A percentile compares a stretch with the other conserved stretches of the same genome.
Evolutionary conservation across 169 alveolate species (phyloP).

Genomic region (Eimeria necatrix): DNA sequence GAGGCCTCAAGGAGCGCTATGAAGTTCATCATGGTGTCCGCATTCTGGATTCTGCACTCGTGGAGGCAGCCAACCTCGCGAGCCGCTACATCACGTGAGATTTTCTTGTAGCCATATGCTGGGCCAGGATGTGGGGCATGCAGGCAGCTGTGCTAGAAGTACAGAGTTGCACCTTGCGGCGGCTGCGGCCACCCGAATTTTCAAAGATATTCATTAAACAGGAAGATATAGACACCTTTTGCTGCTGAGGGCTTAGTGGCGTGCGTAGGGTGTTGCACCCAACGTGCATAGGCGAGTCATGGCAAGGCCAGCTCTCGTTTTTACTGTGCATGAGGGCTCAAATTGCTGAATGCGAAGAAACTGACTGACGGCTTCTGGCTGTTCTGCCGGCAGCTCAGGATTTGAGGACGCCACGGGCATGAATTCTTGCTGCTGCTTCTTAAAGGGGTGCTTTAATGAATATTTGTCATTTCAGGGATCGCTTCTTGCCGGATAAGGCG

Average conservation of each 20-base stretch:
- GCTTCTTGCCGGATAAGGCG: conserved; percentile 92
- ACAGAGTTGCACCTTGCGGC: too few species aligned
- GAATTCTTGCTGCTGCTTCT: neutral
- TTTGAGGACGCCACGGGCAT: neutral
- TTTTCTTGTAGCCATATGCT: too few species aligned
- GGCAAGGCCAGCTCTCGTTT: neutral
- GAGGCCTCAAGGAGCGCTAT: conserved; percentile 92
- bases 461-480: conserved; percentile 82
- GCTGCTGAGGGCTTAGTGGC: neutral
- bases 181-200: conserved; percentile 79
- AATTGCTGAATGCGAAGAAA: neutral
- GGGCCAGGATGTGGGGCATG: too few species aligned
- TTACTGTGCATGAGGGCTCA: neutral
- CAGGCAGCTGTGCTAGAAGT: too few species aligned
- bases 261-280: too few species aligned
- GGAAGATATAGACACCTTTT: too few species aligned
- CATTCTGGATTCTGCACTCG: conserved; percentile 91
- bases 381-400: neutral
- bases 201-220: too few species aligned
- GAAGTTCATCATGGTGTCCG: conserved; percentile 95
- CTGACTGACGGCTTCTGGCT: neutral
- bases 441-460: too few species aligned
- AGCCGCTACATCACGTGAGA: conserved; percentile 74
- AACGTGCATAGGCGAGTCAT: too few species aligned
- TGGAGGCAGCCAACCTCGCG: conserved; percentile 91